Evolutionary conservation across 2,329 filamentous ascomycete species (phyloP).

Genomic region (Apiospora marii): DNA sequence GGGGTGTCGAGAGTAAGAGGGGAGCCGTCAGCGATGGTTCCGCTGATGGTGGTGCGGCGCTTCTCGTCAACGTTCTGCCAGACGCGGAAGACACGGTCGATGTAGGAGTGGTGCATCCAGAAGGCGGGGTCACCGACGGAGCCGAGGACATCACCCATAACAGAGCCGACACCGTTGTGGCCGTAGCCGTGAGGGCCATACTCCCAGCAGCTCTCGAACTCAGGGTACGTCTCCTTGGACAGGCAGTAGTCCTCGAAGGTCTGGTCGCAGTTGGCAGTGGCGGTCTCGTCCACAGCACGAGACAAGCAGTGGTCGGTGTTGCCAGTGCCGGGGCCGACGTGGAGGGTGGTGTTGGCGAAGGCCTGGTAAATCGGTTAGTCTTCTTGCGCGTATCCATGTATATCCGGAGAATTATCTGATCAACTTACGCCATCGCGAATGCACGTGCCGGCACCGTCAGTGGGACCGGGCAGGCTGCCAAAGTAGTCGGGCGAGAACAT

Average conservation of each 20-base stretch:
- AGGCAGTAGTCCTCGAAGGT: slow-evolving; percentile 30
- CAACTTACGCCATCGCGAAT: slow-evolving; percentile 38
- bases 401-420: background rate
- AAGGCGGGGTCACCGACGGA: slow-evolving; percentile 44
- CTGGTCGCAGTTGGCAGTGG: slow-evolving; percentile 37
- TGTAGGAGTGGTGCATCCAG: slow-evolving; percentile 31
- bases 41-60: slow-evolving; percentile 37
- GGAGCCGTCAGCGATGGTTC: slow-evolving; percentile 15
- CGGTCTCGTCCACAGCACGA: slow-evolving; percentile 40
- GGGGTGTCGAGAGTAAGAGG: slow-evolving; percentile 25
- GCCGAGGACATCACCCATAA: slow-evolving; percentile 42
- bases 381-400: background rate
- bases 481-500: slow-evolving; percentile 42
- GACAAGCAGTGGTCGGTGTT: slow-evolving; percentile 43
- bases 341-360: slow-evolving; percentile 35
- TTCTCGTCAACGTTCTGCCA: slow-evolving; percentile 37
- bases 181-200: slow-evolving; percentile 43
- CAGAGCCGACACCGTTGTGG: slow-evolving; percentile 43
- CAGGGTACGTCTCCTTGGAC: slow-evolving; percentile 25
- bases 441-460: slow-evolving; percentile 39
- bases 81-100: slow-evolving; percentile 28
- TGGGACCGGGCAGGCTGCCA: slow-evolving; percentile 37
- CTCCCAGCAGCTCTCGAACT: slow-evolving; percentile 29
- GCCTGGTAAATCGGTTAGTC: slow-evolving; percentile 25
- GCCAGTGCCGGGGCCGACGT: slow-evolving; percentile 33